Conservation (phyloP, 2,329 filamentous ascomycete species). For the Decorospora gaudefroyi region DNA sequence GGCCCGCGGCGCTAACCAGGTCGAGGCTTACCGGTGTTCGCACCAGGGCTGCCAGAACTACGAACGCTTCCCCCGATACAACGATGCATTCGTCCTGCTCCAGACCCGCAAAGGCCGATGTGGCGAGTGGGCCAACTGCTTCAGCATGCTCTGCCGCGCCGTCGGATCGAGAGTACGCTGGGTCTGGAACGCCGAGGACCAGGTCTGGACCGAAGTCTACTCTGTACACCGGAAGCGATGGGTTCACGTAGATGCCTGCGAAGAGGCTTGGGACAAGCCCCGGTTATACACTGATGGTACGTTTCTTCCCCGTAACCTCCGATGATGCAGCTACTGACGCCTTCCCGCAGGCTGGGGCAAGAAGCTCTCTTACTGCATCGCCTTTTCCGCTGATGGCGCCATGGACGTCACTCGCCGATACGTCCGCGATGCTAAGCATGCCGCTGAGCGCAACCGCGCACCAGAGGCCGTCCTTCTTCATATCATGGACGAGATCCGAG, state of each 20-base stretch:
- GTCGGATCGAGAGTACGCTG: slow-evolving; percentile 89
- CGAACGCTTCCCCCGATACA: slow-evolving; percentile 92
- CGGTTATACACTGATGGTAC: slow-evolving; percentile 83
- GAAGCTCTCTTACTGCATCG: slow-evolving; percentile 96
- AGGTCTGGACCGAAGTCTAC: slow-evolving; percentile 98
- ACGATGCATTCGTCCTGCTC: slow-evolving; percentile 89
- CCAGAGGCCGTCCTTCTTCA: slow-evolving; percentile 89
- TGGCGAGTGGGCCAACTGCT: slow-evolving; percentile 98
- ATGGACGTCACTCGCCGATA: slow-evolving; percentile 70
- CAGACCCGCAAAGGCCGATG: slow-evolving; percentile 84
- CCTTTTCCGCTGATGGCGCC: slow-evolving; percentile 87
- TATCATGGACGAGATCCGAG: slow-evolving; percentile 89
- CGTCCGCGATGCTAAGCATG: slow-evolving; percentile 71
- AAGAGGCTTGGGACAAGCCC: slow-evolving; percentile 94
- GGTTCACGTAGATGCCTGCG: slow-evolving; percentile 95
- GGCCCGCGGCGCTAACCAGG: slow-evolving; percentile 81
- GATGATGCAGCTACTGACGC: slow-evolving; percentile 15
- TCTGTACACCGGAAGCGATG: slow-evolving; percentile 90
- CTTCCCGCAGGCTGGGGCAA: slow-evolving; percentile 74
- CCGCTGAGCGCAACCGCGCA: slow-evolving; percentile 74
- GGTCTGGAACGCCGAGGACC: slow-evolving; percentile 98
- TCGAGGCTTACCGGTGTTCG: slow-evolving; percentile 90
- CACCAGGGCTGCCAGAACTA: slow-evolving; percentile 72
- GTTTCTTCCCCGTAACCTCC: slow-evolving; percentile 29
- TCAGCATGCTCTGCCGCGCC: slow-evolving; percentile 95